A percentile compares a stretch with the other conserved stretches of the same genome.
These are phyloP conservation scores for Penicillium waksmanii DNA, from an alignment of 495 filamentous ascomycete genomes.

Conservation along the genomic window DNA sequence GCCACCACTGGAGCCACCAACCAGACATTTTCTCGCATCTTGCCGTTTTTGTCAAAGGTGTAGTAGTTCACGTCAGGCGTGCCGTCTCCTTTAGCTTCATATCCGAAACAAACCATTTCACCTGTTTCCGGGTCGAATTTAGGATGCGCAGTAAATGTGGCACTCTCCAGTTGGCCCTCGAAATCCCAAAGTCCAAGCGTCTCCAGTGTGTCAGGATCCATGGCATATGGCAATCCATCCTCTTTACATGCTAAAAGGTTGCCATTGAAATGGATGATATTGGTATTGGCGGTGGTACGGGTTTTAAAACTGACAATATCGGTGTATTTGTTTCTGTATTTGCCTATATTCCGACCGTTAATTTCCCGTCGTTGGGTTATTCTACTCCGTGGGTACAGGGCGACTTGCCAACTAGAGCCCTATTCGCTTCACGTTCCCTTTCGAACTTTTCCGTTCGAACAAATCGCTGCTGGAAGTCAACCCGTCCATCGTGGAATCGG, in stretches of 20 bases:
- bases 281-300: slow-evolving; percentile 57
- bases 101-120: slow-evolving; percentile 61
- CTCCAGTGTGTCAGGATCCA: slow-evolving; percentile 59
- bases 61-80: slow-evolving; percentile 53
- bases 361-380: neutral
- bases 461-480: slow-evolving; percentile 55
- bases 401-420: slow-evolving; percentile 40
- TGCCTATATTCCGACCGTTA: slow-evolving; percentile 27
- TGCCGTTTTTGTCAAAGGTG: slow-evolving; percentile 45
- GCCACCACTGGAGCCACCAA: slow-evolving; percentile 55
- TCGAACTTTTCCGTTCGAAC: slow-evolving; percentile 55
- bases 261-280: slow-evolving; percentile 56
- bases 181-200: slow-evolving; percentile 59
- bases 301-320: slow-evolving; percentile 54
- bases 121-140: slow-evolving; percentile 62
- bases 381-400: neutral
- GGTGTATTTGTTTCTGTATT: slow-evolving; percentile 59
- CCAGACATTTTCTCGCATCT: slow-evolving; percentile 49
- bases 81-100: slow-evolving; percentile 53
- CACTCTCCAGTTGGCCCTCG: slow-evolving; percentile 55
- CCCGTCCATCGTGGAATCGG: slow-evolving; percentile 50
- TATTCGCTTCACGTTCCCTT: slow-evolving; percentile 42
- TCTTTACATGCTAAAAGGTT: slow-evolving; percentile 59
- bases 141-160: slow-evolving; percentile 64
- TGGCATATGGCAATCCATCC: slow-evolving; percentile 56